phyloP scores from a whole-genome alignment of 2,329 filamentous ascomycete species.

The Colletotrichum horii region DNA sequence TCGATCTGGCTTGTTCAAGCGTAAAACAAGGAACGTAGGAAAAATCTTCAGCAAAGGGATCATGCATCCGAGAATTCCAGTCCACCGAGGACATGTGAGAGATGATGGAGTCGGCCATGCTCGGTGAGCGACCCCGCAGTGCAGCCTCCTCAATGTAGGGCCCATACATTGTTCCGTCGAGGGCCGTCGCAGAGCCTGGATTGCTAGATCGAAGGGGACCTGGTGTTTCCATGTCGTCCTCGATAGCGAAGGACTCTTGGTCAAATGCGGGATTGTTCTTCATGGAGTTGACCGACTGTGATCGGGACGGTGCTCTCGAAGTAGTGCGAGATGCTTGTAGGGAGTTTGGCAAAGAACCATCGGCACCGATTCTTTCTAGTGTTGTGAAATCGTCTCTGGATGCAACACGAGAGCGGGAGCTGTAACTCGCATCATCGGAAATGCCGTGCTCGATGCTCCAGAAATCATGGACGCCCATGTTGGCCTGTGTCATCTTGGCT shows the following conservation, averaged over 20 bases:
- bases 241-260: constrained; percentile 25
- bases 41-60: constrained; percentile 82
- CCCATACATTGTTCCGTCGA: constrained; percentile 82
- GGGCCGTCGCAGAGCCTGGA: constrained; percentile 57
- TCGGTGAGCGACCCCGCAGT: constrained; percentile 74
- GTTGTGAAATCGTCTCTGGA: constrained; percentile 44
- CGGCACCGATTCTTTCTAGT: constrained; percentile 31
- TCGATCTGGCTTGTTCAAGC: constrained; percentile 78
- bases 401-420: constrained; percentile 48
- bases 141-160: constrained; percentile 65
- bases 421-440: constrained; percentile 52
- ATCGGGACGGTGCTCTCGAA: constrained; percentile 53
- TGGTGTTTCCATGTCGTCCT: constrained; percentile 61
- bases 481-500: constrained; percentile 55
- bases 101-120: constrained; percentile 79
- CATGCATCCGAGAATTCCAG: constrained; percentile 61
- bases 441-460: constrained; percentile 88
- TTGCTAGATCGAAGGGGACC: constrained; percentile 55
- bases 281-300: constrained; percentile 51
- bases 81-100: constrained; percentile 73
- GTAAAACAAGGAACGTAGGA: constrained; percentile 95
- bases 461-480: constrained; percentile 62
- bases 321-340: constrained; percentile 43
- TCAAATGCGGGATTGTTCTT: neutral
- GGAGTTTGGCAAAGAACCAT: constrained; percentile 42